phyloP scores from a whole-genome alignment of 2,329 filamentous ascomycete species.

The Clonostachys byssicola region DNA sequence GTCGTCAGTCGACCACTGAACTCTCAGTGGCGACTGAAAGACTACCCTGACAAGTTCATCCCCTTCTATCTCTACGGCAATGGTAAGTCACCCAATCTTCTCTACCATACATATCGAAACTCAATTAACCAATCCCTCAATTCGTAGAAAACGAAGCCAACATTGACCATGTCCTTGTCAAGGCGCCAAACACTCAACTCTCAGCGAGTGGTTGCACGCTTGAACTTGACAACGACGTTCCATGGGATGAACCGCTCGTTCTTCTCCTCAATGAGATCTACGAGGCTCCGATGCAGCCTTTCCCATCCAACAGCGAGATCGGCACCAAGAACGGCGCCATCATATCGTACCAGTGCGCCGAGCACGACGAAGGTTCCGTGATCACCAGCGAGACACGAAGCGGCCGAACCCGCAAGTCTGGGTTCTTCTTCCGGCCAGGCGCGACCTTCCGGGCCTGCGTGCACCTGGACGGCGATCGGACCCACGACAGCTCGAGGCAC shows the following conservation, averaged over 20 bases:
- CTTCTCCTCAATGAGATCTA: slow-evolving; percentile 21
- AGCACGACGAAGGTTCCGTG: not conserved
- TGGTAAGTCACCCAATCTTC: slow-evolving; percentile 3
- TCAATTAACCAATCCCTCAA: not conserved
- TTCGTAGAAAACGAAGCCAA: slow-evolving; percentile 19
- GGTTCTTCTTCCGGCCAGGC: slow-evolving; percentile 24
- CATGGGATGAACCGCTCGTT: slow-evolving; percentile 12
- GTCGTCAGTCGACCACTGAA: slow-evolving; percentile 28
- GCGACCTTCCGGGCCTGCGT: slow-evolving; percentile 18
- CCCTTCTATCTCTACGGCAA: slow-evolving; percentile 40
- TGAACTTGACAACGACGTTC: slow-evolving; percentile 5
- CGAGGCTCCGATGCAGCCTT: slow-evolving; percentile 31
- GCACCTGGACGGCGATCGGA: slow-evolving; percentile 16
- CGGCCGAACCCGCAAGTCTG: slow-evolving; percentile 6
- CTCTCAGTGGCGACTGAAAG: slow-evolving; percentile 19
- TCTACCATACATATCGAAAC: not conserved
- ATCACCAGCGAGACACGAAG: slow-evolving; percentile 11
- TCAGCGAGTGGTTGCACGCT: slow-evolving; percentile 16
- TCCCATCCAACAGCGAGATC: slow-evolving; percentile 17
- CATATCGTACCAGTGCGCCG: not conserved
- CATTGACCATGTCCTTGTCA: slow-evolving; percentile 37
- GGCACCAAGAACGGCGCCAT: slow-evolving; percentile 15
- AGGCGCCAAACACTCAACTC: slow-evolving; percentile 31
- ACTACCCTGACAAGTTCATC: slow-evolving; percentile 28
- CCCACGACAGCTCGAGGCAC: slow-evolving; percentile 6